Evolutionary conservation across 2,329 filamentous ascomycete species (phyloP), one percentile per base, ranked within the genome.

Genomic region (Colletotrichum spaethianum): DNA sequence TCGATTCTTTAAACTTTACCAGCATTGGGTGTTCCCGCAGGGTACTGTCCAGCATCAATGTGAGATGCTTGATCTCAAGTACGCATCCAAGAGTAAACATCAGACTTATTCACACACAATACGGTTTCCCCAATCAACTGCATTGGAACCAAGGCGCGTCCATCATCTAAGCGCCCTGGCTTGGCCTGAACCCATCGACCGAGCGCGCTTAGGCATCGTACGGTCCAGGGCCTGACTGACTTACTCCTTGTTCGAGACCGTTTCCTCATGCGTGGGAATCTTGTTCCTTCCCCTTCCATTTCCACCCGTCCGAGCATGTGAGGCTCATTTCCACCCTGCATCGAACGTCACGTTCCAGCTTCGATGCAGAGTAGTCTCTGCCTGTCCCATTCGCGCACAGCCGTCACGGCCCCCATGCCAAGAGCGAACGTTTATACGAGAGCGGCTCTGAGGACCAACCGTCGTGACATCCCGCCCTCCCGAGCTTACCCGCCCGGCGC

Each of bases 181-280:
- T 55, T 31, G 52, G 57, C 60, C 52, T 20, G 31, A 53, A 52
- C 31, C 60, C 31, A 52, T 26, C 33, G 42, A 28, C 60, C 53
- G 31, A 48, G 53, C 62, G 53, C 61, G 62, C 67, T 70, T 60
- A 60, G 67, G 28, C 36, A 31, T 55, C 46, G 20, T 60, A 63
- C 33, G 36, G 52, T 48, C 42, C 28, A 33, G 26, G 59, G 31
- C 33, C 42, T 48, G 36, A 9, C 1, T 31, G 4, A 53, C 36
- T n/a, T 28, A 20, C 40, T 36, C n/a, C 28, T 26, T 20, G 26
- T 20, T 40, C 61, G 23, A 38, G 33, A 20, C 60, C 31, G 28
- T 60, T 44, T 36, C 9, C 56, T 31, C 31, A 38, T 40, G 36
- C 61, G 44, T 36, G n/a, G n/a, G 28, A 12, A 44, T 16, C 36